Base-by-base conservation (phyloP, 768 basidiomycete genomes). In the Auricularia cornea region DNA sequence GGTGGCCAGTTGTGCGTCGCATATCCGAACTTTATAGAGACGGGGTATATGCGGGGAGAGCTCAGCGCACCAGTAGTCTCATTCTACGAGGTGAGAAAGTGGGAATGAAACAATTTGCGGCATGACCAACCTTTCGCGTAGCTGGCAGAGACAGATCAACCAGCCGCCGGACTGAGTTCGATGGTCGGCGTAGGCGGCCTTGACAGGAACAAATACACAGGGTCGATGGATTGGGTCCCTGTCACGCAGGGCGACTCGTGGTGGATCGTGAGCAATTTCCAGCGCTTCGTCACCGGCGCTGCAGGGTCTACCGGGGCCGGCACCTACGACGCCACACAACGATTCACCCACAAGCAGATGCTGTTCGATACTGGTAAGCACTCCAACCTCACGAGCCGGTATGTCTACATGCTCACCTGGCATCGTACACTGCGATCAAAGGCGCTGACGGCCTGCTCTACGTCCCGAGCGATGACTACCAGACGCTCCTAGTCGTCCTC, bases 121-220 rank as follows among this genome's bases (percentile, higher is more conserved):
- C n/a, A n/a, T n/a, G n/a, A n/a, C n/a, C n/a, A n/a, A n/a, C n/a
- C n/a, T n/a, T n/a, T n/a, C n/a, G n/a, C n/a, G n/a, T 38, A 52
- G 51, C 51, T 52, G 12, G 28, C 28, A 8, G 20, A n/a, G 20
- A n/a, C 1, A 11, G 51, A 52, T n/a, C 8, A 8, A 20, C 12
- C 6, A 6, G 51, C 51, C 8, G 28, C 35, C n/a, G 63, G 63
- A 12, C 59, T 64, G n/a, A 18, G 20, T 3, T 60, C 59, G 4
- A 31, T 29, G n/a, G 63, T 38, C 48, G 40, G 59, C 23, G 41
- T 64, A 1, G 63, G 63, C 12, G 63, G 59, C 14, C 12, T 64
- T n/a, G 63, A 64, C 30, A 52, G 26, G 59, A 60, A 64, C 59
- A 64, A 64, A 40, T 64, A 40, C 44, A 64, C 44, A 14, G 63